These are phyloP conservation scores for Centrapalus pauciflorus DNA, from an alignment of 129 eudicot genomes.

Conservation along the genomic window DNA sequence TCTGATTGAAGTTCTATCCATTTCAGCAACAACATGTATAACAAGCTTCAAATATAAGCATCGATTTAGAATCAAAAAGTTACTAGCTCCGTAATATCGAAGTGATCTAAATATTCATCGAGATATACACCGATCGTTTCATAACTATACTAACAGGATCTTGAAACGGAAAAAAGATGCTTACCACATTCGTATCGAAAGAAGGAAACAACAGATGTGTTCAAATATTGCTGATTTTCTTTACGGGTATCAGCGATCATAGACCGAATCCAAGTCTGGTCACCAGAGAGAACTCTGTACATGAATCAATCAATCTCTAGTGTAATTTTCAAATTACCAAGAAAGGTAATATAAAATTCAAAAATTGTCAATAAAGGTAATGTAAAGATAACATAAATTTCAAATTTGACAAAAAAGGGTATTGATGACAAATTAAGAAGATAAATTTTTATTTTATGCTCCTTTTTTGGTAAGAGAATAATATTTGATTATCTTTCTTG, in stretches of 20 bases:
- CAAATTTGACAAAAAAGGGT: too few relatives aligned
- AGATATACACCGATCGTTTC: constrained; percentile 37
- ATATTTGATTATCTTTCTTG: too few relatives aligned
- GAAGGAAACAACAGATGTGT: constrained; percentile 6
- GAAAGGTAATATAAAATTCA: too few relatives aligned
- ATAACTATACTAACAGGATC: constrained; percentile 12
- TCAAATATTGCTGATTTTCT: constrained; percentile 7
- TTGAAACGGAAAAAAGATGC: constrained; percentile 10
- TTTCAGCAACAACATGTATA: neutral
- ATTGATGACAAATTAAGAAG: too few relatives aligned
- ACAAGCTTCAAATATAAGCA: neutral
- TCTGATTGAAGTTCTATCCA: neutral
- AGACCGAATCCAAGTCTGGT: neutral
- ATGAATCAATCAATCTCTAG: neutral
- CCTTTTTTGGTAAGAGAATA: too few relatives aligned
- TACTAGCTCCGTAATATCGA: neutral
- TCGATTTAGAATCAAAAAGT: neutral
- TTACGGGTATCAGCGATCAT: neutral
- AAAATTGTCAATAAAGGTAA: too few relatives aligned
- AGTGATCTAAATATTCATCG: constrained; percentile 8
- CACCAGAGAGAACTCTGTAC: constrained; percentile 6
- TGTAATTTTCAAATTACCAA: too few relatives aligned
- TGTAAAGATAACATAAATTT: too few relatives aligned
- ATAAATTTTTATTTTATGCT: too few relatives aligned
- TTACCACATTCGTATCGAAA: constrained; percentile 9